Evolutionary conservation across 2,329 filamentous ascomycete species (phyloP), one percentile per base, ranked within the genome.

Genomic region (Piedraia hortae): DNA sequence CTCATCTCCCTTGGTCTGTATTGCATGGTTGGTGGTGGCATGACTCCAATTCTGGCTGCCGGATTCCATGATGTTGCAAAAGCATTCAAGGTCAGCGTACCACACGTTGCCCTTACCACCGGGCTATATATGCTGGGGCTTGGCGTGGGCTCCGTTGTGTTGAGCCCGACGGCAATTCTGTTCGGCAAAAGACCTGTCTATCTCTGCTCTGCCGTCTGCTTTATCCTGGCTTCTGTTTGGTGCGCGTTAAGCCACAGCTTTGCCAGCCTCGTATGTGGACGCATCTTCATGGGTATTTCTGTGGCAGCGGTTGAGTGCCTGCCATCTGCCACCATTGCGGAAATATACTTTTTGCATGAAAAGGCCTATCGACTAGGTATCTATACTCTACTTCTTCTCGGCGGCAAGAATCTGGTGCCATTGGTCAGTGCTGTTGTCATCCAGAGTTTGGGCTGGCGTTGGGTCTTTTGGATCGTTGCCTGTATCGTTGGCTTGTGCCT

Each of bases 281-380:
- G 82, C 24, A 65, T 93, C 21, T 70, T 91, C 28, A 75, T 88
- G 43, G 85, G 82, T 3, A 54, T 91, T 6, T 70, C 78, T 1
- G 68, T 91, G 21, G 85, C 74, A 31, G 77, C 78, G 0, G 75
- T 90, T 5, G 82, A 93, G 43, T 89, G 78, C 37, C 56, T 93
- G 14, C 82, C 82, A 0, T 89, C 77, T 4, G 80, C 82, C 9
- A 90, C 78, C 0, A 82, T 93, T 36, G 78, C 80, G 3, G 82
- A 93, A 44, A 91, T 93, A 28, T 93, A 80, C 51, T 91, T 90
- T 39, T 53, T 93, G 10, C 82, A 93, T 36, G 82, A 93, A 47
- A 60, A 82, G 28, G 82, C 82, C 0, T 93, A 80, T 41, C 69
- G 82, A 4, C 64, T 93, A 19, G 85, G 85, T 6, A 78, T 93